Conservation (phyloP, 176 grass and related monocot genomes). For the Leersia perrieri region DNA sequence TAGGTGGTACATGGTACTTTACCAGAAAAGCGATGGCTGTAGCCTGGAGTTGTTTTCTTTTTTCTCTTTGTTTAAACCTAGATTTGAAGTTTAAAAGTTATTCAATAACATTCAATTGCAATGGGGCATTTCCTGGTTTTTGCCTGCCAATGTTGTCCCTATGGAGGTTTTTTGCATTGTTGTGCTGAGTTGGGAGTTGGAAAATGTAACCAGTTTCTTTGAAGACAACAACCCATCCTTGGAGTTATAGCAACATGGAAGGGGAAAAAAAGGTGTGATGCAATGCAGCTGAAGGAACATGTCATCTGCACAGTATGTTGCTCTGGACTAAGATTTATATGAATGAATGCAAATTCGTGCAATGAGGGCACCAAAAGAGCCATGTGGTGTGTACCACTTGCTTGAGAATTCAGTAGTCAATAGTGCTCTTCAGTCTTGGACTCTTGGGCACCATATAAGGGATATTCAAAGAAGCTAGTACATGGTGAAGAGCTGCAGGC, state of each 20-base stretch:
- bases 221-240: background rate
- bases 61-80: constrained; percentile 32
- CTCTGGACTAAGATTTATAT: background rate
- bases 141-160: too few relatives aligned
- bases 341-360: background rate
- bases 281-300: background rate
- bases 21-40: constrained; percentile 33
- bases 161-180: background rate
- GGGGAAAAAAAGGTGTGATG: background rate
- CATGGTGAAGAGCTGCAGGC: too few relatives aligned
- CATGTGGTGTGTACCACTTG: background rate
- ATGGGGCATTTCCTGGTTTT: background rate
- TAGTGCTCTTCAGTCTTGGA: too few relatives aligned
- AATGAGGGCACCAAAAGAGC: background rate
- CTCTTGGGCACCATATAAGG: background rate
- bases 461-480: background rate
- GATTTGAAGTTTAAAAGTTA: constrained; percentile 33
- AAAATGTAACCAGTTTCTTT: background rate
- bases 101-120: constrained; percentile 50
- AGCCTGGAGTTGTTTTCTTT: constrained; percentile 39
- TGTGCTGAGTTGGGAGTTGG: background rate
- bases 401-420: background rate
- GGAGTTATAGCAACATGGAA: background rate
- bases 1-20: constrained; percentile 46
- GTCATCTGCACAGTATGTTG: background rate